Conservation (phyloP, 1,139 yeast genomes). For the Wickerhamiella infanticola region DNA sequence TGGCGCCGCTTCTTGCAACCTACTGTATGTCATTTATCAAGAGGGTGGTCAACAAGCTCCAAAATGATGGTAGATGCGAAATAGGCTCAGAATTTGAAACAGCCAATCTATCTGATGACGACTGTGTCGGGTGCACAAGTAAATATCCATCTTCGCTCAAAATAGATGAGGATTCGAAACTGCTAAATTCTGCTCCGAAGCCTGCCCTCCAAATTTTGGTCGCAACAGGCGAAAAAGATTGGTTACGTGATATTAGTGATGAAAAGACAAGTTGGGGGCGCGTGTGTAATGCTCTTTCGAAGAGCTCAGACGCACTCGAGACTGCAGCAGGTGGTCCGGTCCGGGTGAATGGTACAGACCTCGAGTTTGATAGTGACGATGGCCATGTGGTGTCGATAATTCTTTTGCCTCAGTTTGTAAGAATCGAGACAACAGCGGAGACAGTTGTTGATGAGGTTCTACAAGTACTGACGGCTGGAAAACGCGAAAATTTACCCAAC, state of each 20-base stretch:
- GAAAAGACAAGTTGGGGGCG: conserved; percentile 26
- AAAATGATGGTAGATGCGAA: neutral
- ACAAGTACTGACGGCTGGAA: conserved; percentile 24
- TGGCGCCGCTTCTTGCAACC: no score
- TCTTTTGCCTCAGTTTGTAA: conserved; percentile 64
- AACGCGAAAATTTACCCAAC: conserved; percentile 1
- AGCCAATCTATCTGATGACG: conserved; percentile 11
- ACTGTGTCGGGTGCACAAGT: conserved; percentile 13
- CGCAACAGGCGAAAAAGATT: conserved; percentile 72
- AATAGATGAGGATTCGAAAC: conserved; percentile 35
- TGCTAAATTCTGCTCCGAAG: conserved; percentile 60
- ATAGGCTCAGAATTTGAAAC: conserved; percentile 6
- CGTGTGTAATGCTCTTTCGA: conserved; percentile 34
- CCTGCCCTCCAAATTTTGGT: conserved; percentile 59
- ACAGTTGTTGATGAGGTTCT: conserved; percentile 34
- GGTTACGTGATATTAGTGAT: conserved; percentile 65
- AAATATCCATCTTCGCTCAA: conserved; percentile 43
- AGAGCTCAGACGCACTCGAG: conserved; percentile 7
- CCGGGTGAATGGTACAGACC: conserved; percentile 23
- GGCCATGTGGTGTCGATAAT: conserved; percentile 26
- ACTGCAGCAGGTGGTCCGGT: conserved; percentile 16
- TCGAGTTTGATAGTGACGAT: conserved; percentile 18
- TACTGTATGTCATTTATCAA: no score
- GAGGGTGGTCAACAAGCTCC: no score
- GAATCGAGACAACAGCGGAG: conserved; percentile 37